phyloP scores from a whole-genome alignment of 352 stramenopile species.

The Globisporangium paroecandrum region DNA sequence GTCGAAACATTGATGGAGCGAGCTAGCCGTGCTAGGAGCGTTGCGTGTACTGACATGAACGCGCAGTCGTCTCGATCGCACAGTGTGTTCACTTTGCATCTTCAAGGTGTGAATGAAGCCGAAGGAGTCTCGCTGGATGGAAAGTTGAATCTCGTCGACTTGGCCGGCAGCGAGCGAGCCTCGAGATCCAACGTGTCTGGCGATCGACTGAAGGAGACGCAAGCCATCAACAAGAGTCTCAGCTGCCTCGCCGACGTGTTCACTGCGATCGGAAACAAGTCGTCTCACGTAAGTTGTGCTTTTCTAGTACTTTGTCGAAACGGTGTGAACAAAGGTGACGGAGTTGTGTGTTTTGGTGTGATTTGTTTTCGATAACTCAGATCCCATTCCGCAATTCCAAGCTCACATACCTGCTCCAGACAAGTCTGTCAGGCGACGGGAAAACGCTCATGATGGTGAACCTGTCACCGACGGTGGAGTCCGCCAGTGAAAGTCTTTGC shows the following conservation, averaged over 20 bases:
- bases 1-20: conserved; percentile 79
- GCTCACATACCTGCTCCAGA: conserved; percentile 98
- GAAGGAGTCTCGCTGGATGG: conserved; percentile 63
- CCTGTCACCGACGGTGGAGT: conserved; percentile 93
- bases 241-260: conserved; percentile 99
- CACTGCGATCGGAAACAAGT: conserved; percentile 94
- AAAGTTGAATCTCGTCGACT: conserved; percentile 75
- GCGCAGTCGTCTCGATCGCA: conserved; percentile 75
- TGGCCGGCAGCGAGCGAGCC: conserved; percentile 78
- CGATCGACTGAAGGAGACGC: conserved; percentile 94
- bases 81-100: conserved; percentile 76
- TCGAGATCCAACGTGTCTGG: conserved; percentile 85
- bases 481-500: conserved; percentile 95
- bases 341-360: neutral
- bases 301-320: neutral
- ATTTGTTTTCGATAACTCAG: conserved; percentile 22
- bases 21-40: conserved; percentile 59
- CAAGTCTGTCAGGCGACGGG: conserved; percentile 95
- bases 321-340: neutral
- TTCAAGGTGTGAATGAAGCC: conserved; percentile 82
- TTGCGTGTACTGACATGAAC: conserved; percentile 95
- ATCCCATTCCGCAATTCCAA: conserved; percentile 98
- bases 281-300: conserved; percentile 79
- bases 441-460: conserved; percentile 99
- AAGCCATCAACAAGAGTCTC: conserved; percentile 99